These are phyloP conservation scores for Fusarium goolgardi DNA, from an alignment of 2,329 filamentous ascomycete genomes.

Conservation along the genomic window DNA sequence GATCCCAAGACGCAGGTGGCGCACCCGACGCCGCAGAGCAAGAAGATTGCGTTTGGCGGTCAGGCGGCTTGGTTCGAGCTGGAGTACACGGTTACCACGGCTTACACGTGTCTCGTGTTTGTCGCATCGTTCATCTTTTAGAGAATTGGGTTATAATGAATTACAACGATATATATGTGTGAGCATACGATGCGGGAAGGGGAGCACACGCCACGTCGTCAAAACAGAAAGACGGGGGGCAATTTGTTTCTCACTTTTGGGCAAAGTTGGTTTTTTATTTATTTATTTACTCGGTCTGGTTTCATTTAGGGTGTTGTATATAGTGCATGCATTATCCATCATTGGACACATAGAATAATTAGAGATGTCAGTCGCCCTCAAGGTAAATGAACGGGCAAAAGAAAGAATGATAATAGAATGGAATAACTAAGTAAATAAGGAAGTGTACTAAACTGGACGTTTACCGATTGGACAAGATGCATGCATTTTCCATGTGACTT, in stretches of 20 bases:
- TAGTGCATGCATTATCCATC: conserved; percentile 14
- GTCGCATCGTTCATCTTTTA: conserved; percentile 54
- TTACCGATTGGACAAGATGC: neutral
- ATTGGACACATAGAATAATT: conserved; percentile 11
- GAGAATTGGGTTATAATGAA: conserved; percentile 32
- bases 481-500: neutral
- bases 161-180: conserved; percentile 43
- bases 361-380: conserved; percentile 1
- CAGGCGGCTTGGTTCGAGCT: conserved; percentile 68
- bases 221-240: neutral
- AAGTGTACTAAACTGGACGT: neutral
- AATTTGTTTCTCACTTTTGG: neutral
- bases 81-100: conserved; percentile 63
- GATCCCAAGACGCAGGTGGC: conserved; percentile 67
- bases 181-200: conserved; percentile 3
- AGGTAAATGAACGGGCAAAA: neutral
- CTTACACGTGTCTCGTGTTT: conserved; percentile 63
- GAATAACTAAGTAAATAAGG: neutral
- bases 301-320: conserved; percentile 17
- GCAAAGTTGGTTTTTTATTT: neutral
- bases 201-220: neutral
- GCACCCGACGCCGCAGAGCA: conserved; percentile 61
- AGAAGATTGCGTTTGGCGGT: conserved; percentile 66
- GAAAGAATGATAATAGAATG: conserved; percentile 26
- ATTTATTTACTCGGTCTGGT: neutral